These are phyloP conservation scores for Colletotrichum australisinense DNA, from an alignment of 2,329 filamentous ascomycete genomes.

Conservation along the genomic window DNA sequence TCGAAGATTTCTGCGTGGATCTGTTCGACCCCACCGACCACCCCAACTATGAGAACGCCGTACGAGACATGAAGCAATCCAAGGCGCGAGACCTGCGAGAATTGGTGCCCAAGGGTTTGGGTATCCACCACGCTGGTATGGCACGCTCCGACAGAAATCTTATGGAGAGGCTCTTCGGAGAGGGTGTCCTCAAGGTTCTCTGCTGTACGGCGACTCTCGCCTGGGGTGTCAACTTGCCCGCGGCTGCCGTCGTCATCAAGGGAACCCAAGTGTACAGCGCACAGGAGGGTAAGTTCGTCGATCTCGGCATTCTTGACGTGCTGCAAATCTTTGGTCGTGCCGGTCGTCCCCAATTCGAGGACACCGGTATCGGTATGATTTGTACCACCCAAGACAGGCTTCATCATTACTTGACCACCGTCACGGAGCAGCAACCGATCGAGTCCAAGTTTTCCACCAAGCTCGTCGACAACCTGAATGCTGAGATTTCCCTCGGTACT, in stretches of 20 bases:
- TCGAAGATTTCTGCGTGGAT: constrained; percentile 81
- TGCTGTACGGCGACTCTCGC: constrained; percentile 98
- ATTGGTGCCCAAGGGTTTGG: constrained; percentile 88
- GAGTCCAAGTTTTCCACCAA: constrained; percentile 96
- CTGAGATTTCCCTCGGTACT: constrained; percentile 92
- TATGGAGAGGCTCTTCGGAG: constrained; percentile 91
- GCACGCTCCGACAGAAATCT: constrained; percentile 92
- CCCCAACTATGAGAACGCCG: constrained; percentile 81
- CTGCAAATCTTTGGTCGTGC: constrained; percentile 98
- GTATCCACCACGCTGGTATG: constrained; percentile 98
- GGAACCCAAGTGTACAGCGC: constrained; percentile 97
- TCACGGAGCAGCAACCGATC: constrained; percentile 96
- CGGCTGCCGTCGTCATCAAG: constrained; percentile 97
- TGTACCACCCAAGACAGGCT: constrained; percentile 96
- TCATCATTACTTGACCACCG: constrained; percentile 88
- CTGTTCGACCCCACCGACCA: constrained; percentile 86
- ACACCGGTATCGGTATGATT: constrained; percentile 97
- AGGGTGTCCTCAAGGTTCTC: constrained; percentile 95
- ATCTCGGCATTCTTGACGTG: constrained; percentile 95
- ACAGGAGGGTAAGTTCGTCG: constrained; percentile 95
- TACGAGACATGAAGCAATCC: constrained; percentile 86
- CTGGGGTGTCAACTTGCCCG: constrained; percentile 98
- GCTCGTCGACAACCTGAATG: constrained; percentile 95
- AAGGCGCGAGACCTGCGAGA: constrained; percentile 90
- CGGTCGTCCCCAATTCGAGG: constrained; percentile 96